phyloP scores from a whole-genome alignment of 306 rosid genomes.

The Hylodesmum podocarpum region DNA sequence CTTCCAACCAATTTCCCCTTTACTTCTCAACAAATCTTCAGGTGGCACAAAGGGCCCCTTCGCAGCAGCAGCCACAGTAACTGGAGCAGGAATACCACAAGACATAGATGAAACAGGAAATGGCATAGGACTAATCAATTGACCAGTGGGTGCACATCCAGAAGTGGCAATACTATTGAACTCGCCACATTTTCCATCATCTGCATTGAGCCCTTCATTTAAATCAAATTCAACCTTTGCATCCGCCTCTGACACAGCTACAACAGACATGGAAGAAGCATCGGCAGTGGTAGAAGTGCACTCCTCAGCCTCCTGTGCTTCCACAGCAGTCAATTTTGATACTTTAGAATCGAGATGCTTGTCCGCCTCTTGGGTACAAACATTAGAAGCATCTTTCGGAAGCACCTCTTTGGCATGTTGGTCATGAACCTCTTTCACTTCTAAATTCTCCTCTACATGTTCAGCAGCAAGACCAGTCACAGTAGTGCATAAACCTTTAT shows the following conservation, averaged over 20 bases:
- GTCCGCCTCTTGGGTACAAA: conserved; percentile 49
- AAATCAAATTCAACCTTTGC: conserved; percentile 68
- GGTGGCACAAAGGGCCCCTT: conserved; percentile 65
- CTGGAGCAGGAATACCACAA: conserved; percentile 41
- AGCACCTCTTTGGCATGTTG: conserved; percentile 32
- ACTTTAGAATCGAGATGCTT: conserved; percentile 35
- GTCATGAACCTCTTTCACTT: conserved; percentile 31
- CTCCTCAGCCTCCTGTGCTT: conserved; percentile 65
- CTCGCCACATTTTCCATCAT: conserved; percentile 60
- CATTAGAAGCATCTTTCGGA: conserved; percentile 23
- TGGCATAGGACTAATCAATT: conserved; percentile 52
- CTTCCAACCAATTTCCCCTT: conserved; percentile 77
- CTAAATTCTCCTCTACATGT: conserved; percentile 46
- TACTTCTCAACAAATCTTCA: conserved; percentile 63
- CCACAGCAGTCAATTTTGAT: conserved; percentile 38
- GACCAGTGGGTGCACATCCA: conserved; percentile 43
- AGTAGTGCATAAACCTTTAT: conserved; percentile 35
- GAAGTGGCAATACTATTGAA: conserved; percentile 31
- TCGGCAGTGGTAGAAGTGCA: conserved; percentile 67
- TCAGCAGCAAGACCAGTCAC: conserved; percentile 34
- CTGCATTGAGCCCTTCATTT: conserved; percentile 66
- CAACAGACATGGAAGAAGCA: conserved; percentile 50
- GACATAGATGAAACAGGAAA: conserved; percentile 50
- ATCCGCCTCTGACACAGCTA: conserved; percentile 41
- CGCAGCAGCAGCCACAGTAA: conserved; percentile 75